Conservation (phyloP, 768 basidiomycete genomes). For the Boletus bicolor region DNA sequence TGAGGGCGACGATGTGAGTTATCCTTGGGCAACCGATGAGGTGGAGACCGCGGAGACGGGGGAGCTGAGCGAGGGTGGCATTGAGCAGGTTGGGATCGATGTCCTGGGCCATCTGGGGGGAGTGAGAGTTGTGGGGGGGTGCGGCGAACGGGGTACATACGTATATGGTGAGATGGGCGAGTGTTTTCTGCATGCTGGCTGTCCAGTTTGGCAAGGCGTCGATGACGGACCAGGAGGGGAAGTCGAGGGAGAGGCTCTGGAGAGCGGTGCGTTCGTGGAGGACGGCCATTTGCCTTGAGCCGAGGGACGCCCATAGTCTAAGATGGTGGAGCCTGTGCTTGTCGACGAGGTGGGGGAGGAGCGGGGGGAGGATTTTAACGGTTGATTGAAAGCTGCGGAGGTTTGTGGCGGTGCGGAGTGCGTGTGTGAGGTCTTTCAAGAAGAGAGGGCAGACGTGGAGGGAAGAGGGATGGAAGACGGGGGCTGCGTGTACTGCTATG, state of each 20-base stretch:
- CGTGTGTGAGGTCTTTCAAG: conserved; percentile 47
- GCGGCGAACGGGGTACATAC: conserved; percentile 38
- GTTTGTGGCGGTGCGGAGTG: conserved; percentile 49
- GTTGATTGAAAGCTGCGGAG: conserved; percentile 57
- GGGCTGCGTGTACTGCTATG: conserved; percentile 54
- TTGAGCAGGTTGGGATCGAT: conserved; percentile 53
- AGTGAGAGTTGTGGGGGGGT: neutral
- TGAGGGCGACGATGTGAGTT: conserved; percentile 49
- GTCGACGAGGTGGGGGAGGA: conserved; percentile 45
- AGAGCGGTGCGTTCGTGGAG: conserved; percentile 42
- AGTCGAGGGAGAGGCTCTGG: conserved; percentile 50
- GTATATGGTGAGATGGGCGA: conserved; percentile 55
- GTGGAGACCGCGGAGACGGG: conserved; percentile 56
- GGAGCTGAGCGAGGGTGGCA: conserved; percentile 45
- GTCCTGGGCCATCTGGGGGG: conserved; percentile 50
- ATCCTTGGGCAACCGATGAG: conserved; percentile 58
- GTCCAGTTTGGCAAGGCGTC: conserved; percentile 60
- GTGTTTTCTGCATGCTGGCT: conserved; percentile 37
- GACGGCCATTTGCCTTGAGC: conserved; percentile 44
- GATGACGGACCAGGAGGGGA: conserved; percentile 60
- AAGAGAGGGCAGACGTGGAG: conserved; percentile 42
- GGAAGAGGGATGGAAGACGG: conserved; percentile 34
- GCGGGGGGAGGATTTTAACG: conserved; percentile 41
- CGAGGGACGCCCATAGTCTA: conserved; percentile 52
- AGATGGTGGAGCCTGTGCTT: conserved; percentile 46